Conservation (phyloP, 148 eudicot genomes). For the Vaccinium vitisidaea region DNA sequence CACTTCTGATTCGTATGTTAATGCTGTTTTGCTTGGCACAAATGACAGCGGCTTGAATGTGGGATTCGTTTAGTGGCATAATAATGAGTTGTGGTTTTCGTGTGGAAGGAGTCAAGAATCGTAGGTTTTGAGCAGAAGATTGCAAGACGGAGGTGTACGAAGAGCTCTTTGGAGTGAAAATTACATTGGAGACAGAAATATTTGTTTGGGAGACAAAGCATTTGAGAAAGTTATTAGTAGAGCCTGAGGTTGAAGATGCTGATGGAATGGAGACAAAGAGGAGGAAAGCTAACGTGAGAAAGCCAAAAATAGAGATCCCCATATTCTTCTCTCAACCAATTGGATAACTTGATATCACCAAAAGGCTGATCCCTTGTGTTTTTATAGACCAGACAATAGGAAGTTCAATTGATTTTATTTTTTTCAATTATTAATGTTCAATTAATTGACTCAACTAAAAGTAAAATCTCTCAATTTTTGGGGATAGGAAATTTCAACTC, state of each 20-base stretch:
- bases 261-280: not conserved
- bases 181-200: not conserved
- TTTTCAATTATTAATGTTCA: too few species aligned
- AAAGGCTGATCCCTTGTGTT: too few species aligned
- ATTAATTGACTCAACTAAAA: too few species aligned
- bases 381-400: too few species aligned
- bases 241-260: not conserved
- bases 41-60: constrained; percentile 32
- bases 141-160: constrained; percentile 27
- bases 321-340: too few species aligned
- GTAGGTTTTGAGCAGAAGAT: constrained; percentile 34
- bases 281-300: not conserved
- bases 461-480: too few species aligned
- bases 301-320: not conserved
- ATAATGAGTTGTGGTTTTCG: constrained; percentile 33
- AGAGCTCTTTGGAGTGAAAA: constrained; percentile 12
- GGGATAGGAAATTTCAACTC: too few species aligned
- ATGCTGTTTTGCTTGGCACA: constrained; percentile 24
- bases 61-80: constrained; percentile 28
- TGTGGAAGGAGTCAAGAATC: constrained; percentile 23
- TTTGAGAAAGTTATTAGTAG: not conserved
- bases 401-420: too few species aligned
- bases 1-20: constrained; percentile 33
- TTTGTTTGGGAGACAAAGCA: not conserved
- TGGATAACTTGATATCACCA: too few species aligned